Evolutionary conservation across 305 asterid species (phyloP).

Genomic region (Fraxinus angustifolia): DNA sequence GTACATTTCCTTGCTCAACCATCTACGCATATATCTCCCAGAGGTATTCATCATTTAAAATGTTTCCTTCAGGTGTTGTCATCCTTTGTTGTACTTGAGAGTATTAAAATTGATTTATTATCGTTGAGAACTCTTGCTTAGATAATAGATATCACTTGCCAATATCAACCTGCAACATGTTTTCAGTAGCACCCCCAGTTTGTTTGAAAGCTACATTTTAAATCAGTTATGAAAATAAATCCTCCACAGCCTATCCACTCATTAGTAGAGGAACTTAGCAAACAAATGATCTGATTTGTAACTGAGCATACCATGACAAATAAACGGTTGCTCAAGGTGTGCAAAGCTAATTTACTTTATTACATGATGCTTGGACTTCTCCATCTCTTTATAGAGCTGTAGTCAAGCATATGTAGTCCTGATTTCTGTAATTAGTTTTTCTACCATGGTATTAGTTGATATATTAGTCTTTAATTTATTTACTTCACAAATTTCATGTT

Average conservation of each 20-base stretch:
- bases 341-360: slow-evolving; percentile 2
- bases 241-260: not conserved
- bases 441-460: not conserved
- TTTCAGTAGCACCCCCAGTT: slow-evolving; percentile 14
- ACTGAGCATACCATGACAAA: slow-evolving; percentile 10
- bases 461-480: not conserved
- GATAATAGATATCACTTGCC: not conserved
- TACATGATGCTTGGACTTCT: not conserved
- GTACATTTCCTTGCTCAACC: slow-evolving; percentile 93
- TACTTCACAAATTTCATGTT: not conserved
- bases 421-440: not conserved
- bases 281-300: not conserved
- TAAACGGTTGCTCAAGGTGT: slow-evolving; percentile 20
- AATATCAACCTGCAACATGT: not conserved
- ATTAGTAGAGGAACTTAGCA: not conserved
- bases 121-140: slow-evolving; percentile 5
- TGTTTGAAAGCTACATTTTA: slow-evolving; percentile 11
- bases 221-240: slow-evolving; percentile 5
- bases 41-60: slow-evolving; percentile 54
- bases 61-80: slow-evolving; percentile 11
- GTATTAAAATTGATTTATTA: not conserved
- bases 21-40: slow-evolving; percentile 95
- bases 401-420: not conserved
- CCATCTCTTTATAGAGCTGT: slow-evolving; percentile 10
- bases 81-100: slow-evolving; percentile 9